Conservation (phyloP, 2,329 filamentous ascomycete genomes). For the Hypoxylon sp. region DNA sequence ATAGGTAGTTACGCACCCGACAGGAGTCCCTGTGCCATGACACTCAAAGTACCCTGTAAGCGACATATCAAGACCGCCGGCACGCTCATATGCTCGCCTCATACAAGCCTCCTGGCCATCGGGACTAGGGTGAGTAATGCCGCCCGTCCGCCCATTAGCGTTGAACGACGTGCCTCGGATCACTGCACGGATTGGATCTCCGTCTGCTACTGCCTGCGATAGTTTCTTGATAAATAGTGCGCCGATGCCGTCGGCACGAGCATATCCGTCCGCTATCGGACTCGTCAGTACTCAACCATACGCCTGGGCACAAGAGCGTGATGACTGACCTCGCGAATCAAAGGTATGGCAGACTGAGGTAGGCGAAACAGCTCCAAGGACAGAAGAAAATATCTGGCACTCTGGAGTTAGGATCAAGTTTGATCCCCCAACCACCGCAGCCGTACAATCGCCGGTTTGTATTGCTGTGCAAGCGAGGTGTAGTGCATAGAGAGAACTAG, state of each 20-base stretch:
- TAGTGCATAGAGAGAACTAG: conserved; percentile 55
- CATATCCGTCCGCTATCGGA: conserved; percentile 51
- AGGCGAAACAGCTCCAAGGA: conserved; percentile 55
- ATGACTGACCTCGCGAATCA: conserved; percentile 35
- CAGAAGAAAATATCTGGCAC: conserved; percentile 51
- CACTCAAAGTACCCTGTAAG: conserved; percentile 47
- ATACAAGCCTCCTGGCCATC: conserved; percentile 45
- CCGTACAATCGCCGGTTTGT: conserved; percentile 50
- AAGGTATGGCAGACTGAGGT: conserved; percentile 53
- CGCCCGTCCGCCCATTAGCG: conserved; percentile 51
- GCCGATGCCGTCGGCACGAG: conserved; percentile 44
- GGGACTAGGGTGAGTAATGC: conserved; percentile 52
- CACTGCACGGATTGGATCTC: conserved; percentile 51
- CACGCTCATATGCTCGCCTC: conserved; percentile 41
- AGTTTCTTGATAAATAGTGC: conserved; percentile 49
- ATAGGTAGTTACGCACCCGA: conserved; percentile 9
- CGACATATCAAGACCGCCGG: conserved; percentile 41
- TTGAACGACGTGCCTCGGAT: conserved; percentile 49
- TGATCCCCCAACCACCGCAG: conserved; percentile 57
- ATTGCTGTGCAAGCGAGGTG: conserved; percentile 52
- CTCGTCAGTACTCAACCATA: no score
- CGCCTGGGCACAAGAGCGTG: no score
- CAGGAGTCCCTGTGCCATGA: conserved; percentile 49
- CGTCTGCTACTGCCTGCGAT: conserved; percentile 50
- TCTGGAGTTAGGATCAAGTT: conserved; percentile 56